phyloP scores from a whole-genome alignment of 371 early-diverging fungal species.

The Mucor velutinosus region DNA sequence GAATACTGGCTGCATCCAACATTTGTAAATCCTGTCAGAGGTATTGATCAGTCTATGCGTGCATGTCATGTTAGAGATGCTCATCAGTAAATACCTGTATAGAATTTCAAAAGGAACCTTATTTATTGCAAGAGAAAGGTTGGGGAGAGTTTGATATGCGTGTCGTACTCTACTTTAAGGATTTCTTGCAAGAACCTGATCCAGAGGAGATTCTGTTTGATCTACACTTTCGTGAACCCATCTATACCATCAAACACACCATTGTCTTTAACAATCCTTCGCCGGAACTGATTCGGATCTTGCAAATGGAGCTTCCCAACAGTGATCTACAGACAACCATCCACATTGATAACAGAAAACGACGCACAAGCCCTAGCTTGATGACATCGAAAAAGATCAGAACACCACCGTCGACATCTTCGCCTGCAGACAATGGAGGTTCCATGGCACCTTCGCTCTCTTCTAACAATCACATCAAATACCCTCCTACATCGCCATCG shows the following conservation, averaged over 20 bases:
- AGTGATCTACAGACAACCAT: neutral
- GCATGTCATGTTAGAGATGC: neutral
- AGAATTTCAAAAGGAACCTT: conserved; percentile 69
- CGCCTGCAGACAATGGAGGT: conserved; percentile 16
- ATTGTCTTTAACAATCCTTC: conserved; percentile 38
- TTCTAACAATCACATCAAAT: neutral
- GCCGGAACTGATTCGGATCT: conserved; percentile 23
- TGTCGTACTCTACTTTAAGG: conserved; percentile 57
- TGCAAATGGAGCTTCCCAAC: conserved; percentile 10
- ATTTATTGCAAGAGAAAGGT: conserved; percentile 62
- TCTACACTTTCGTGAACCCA: conserved; percentile 61
- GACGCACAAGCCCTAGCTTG: conserved; percentile 20
- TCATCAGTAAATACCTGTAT: neutral
- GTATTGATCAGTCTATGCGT: conserved; percentile 28
- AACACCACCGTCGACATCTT: conserved; percentile 13
- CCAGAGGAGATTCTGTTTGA: conserved; percentile 62
- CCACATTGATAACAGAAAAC: conserved; percentile 16
- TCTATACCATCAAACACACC: conserved; percentile 52
- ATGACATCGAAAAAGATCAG: conserved; percentile 9
- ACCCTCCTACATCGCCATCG: conserved; percentile 20
- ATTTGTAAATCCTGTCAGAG: conserved; percentile 64
- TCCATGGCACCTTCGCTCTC: conserved; percentile 19
- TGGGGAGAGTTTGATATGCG: conserved; percentile 79
- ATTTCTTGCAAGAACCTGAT: conserved; percentile 49
- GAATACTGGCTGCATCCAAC: conserved; percentile 77